Percentiles rank a stretch among this genome's conserved stretches.
Conservation (phyloP, 352 stramenopile species). For the Pilasporangium apinafurcum region DNA sequence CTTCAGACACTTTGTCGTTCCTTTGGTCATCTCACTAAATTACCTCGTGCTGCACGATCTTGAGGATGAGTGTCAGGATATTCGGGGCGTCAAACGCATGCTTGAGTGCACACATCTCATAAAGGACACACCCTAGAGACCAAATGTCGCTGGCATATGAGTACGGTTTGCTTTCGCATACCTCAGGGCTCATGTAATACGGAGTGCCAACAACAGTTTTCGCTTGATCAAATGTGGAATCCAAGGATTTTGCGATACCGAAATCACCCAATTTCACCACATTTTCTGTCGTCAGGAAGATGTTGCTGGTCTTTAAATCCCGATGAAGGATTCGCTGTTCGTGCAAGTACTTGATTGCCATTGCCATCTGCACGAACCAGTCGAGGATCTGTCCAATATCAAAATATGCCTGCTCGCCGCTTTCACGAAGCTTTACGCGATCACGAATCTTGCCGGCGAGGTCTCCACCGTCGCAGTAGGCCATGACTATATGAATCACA, state of each 20-base stretch:
- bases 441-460: slow-evolving; percentile 57
- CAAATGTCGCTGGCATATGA: slow-evolving; percentile 91
- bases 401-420: slow-evolving; percentile 37
- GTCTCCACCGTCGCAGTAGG: slow-evolving; percentile 92
- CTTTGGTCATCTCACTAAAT: slow-evolving; percentile 2
- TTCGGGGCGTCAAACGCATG: slow-evolving; percentile 84
- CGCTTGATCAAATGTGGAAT: slow-evolving; percentile 81
- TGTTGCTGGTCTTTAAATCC: slow-evolving; percentile 95
- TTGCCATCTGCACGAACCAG: slow-evolving; percentile 92
- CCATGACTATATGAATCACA: slow-evolving; percentile 93
- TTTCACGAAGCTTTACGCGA: slow-evolving; percentile 27
- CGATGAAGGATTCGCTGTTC: slow-evolving; percentile 87
- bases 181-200: slow-evolving; percentile 93
- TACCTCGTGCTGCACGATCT: slow-evolving; percentile 80
- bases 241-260: slow-evolving; percentile 86
- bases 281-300: slow-evolving; percentile 82
- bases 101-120: slow-evolving; percentile 82
- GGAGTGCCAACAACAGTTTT: slow-evolving; percentile 89
- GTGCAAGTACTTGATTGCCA: slow-evolving; percentile 94
- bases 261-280: slow-evolving; percentile 92
- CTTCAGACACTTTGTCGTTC: no score
- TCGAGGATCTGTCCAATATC: slow-evolving; percentile 59
- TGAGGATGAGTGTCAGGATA: slow-evolving; percentile 77
- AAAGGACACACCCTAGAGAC: slow-evolving; percentile 89
- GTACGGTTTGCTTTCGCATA: slow-evolving; percentile 91